Conservation (phyloP, 2,329 filamentous ascomycete species). For the Colletotrichum tanaceti region DNA sequence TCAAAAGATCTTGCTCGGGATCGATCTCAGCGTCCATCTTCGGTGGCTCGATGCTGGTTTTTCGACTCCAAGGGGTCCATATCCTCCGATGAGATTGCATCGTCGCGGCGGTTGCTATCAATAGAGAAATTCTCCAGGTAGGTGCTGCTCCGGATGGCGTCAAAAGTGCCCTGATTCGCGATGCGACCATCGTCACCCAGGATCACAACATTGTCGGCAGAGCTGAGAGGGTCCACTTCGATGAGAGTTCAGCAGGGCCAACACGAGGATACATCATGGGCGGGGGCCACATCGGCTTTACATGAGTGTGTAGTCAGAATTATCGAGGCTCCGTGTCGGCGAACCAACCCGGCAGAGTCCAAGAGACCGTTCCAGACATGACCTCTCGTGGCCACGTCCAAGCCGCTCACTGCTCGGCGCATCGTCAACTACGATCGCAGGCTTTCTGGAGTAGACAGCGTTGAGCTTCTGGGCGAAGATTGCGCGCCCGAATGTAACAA, state of each 20-base stretch:
- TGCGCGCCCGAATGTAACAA: constrained; percentile 43
- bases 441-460: constrained; percentile 48
- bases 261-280: not conserved
- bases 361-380: constrained; percentile 55
- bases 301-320: constrained; percentile 52
- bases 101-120: not conserved
- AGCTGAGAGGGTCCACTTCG: constrained; percentile 13
- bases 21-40: not conserved
- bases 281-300: constrained; percentile 31
- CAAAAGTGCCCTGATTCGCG: constrained; percentile 5
- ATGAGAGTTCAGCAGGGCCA: not conserved
- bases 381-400: constrained; percentile 56
- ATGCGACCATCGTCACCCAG: constrained; percentile 19
- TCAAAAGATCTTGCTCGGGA: constrained; percentile 21
- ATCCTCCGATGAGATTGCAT: not conserved
- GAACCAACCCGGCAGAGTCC: constrained; percentile 50
- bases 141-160: constrained; percentile 1
- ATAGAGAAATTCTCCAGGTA: constrained; percentile 23
- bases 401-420: constrained; percentile 55
- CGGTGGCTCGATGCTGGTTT: not conserved
- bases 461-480: constrained; percentile 29
- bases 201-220: constrained; percentile 21
- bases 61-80: not conserved
- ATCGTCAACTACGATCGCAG: constrained; percentile 53
- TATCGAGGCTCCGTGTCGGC: constrained; percentile 45